A percentile compares a stretch with the other conserved stretches of the same genome.
Evolutionary conservation across 805 yeast genomes (phyloP).

Genomic region (Cyberlindnera misumaiensis): DNA sequence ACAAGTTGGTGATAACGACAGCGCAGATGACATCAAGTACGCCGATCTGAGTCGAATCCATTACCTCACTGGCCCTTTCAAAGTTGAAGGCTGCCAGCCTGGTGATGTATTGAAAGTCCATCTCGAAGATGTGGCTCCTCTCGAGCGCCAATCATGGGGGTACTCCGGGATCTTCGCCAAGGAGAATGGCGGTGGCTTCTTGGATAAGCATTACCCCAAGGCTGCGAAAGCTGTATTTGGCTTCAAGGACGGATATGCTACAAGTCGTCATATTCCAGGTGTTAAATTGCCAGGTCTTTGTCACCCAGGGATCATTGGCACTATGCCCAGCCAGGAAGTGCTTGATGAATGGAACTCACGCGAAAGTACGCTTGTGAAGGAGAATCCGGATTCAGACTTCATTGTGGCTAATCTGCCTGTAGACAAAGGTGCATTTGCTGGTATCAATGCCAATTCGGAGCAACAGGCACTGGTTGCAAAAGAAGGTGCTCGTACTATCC

Average conservation of each 20-base stretch:
- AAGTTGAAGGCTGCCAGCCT: constrained; percentile 36
- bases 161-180: constrained; percentile 43
- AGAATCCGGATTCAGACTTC: constrained; percentile 27
- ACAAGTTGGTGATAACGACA: constrained; percentile 39
- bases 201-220: constrained; percentile 42
- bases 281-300: constrained; percentile 43
- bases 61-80: constrained; percentile 43
- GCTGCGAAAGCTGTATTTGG: constrained; percentile 48
- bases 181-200: constrained; percentile 45
- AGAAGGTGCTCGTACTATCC: constrained; percentile 47
- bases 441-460: constrained; percentile 28
- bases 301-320: constrained; percentile 47
- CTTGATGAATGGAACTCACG: constrained; percentile 39
- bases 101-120: constrained; percentile 45
- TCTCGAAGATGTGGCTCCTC: constrained; percentile 45
- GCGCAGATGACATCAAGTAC: constrained; percentile 40
- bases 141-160: constrained; percentile 48
- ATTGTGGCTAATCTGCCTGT: constrained; percentile 38
- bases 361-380: constrained; percentile 31
- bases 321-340: constrained; percentile 40
- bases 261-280: constrained; percentile 44
- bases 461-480: constrained; percentile 26
- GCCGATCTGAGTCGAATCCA: constrained; percentile 41
- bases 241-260: constrained; percentile 43
- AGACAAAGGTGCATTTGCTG: constrained; percentile 32